Evolutionary conservation across 176 grass and related monocot species (phyloP).

Genomic region (Avena insularis): DNA sequence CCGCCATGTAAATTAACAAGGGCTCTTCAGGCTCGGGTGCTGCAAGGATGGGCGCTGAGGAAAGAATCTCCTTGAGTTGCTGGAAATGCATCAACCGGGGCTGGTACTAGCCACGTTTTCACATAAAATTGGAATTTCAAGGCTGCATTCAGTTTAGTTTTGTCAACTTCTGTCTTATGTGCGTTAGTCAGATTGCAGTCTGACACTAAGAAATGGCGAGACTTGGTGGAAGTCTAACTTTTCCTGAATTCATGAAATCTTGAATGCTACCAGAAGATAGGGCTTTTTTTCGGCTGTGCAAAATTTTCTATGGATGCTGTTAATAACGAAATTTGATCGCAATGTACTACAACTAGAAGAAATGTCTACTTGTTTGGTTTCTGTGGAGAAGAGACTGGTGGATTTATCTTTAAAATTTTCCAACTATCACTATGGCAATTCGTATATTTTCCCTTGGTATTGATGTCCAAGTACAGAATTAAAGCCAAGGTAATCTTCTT

Average conservation of each 20-base stretch:
- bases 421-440: not conserved
- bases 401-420: not conserved
- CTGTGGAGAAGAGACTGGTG: not conserved
- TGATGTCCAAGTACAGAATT: too few relatives aligned
- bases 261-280: not conserved
- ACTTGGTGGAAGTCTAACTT: not conserved
- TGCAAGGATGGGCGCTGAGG: too few relatives aligned
- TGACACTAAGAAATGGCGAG: not conserved
- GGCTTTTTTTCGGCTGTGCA: not conserved
- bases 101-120: not conserved
- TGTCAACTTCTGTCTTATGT: not conserved
- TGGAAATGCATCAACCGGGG: too few relatives aligned
- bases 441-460: too few relatives aligned
- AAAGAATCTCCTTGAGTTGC: not conserved
- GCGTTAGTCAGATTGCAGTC: not conserved
- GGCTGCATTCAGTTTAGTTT: too few relatives aligned
- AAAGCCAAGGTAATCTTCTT: too few relatives aligned
- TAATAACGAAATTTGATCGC: not conserved
- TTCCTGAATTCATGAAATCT: not conserved
- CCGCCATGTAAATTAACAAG: too few relatives aligned
- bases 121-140: not conserved
- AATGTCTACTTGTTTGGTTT: too few relatives aligned
- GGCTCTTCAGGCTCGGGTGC: too few relatives aligned
- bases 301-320: not conserved
- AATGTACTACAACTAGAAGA: too few relatives aligned